Percentiles rank a stretch among this genome's conserved stretches.
Conservation (phyloP, 192 early-diverging fungal species). For the Phlyctochytrium bullatum region DNA sequence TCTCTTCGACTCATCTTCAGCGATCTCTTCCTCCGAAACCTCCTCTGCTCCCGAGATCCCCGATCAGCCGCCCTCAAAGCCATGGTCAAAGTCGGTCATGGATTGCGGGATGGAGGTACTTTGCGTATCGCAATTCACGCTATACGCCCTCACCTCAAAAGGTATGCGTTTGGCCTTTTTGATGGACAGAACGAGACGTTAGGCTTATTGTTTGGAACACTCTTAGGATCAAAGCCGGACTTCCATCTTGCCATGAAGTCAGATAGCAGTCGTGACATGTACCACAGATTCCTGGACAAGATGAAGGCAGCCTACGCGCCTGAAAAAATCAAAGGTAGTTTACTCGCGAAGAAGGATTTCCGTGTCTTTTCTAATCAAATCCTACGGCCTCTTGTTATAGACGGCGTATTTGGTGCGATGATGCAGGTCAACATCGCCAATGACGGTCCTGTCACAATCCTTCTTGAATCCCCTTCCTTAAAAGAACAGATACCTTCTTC, state of each 20-base stretch:
- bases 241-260: conserved; percentile 89
- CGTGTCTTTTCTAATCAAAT: too few relatives aligned
- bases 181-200: too few relatives aligned
- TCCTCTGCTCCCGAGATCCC: neutral
- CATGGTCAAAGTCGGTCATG: conserved; percentile 28
- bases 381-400: conserved; percentile 40
- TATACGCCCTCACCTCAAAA: conserved; percentile 79
- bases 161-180: conserved; percentile 32
- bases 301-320: conserved; percentile 62
- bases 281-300: conserved; percentile 69
- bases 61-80: too few relatives aligned
- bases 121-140: conserved; percentile 91
- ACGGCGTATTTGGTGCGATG: conserved; percentile 95
- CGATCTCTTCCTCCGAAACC: neutral
- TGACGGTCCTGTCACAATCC: conserved; percentile 50
- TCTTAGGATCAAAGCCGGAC: conserved; percentile 71
- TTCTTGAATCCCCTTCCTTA: conserved; percentile 17
- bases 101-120: conserved; percentile 73
- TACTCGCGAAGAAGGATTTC: too few relatives aligned
- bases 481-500: too few relatives aligned
- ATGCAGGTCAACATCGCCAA: conserved; percentile 89
- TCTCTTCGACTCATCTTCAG: conserved; percentile 58
- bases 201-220: neutral
- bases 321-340: conserved; percentile 68
- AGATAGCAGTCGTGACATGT: conserved; percentile 64